Evolutionary conservation across 106 monocot genomes (phyloP), one percentile per base, ranked within the genome.

Genomic region (Gastrodia elata): DNA sequence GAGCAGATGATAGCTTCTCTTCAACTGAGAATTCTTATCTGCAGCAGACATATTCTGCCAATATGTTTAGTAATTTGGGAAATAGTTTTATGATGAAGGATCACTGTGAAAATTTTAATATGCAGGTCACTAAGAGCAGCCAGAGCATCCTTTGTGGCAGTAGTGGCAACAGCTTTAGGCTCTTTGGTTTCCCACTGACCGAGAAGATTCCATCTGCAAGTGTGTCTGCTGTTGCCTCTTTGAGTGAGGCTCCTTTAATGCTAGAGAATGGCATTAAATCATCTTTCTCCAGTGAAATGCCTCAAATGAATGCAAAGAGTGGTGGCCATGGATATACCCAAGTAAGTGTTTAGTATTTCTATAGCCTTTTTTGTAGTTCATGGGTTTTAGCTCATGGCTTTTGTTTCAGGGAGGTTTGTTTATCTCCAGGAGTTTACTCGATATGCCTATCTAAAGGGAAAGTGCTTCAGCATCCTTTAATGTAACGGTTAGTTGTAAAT

Each of bases 171-270:
- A 73, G 82, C 38, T 93, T 90, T 76, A 91, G 77, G 56, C 82
- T 98, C 74, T 98, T 98, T 75, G 97, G 97, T 26, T 93, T 93
- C 73, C 56, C 86, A 59, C 86, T 98, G 34, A 95, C 83, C 15
- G 82, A 83, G 61, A 80, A 73, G 75, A 79, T 81, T 36, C 59
- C 78, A 0, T 67, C 68, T 65, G 26, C 79, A 14, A 81, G 77
- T 71, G 42, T 44, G 32, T 75, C 73, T 32, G 77, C 33, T 32
- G 77, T 26, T 20, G 61, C 41, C 26, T 40, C 76, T 58, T 37
- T 68, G n/a, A 38, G 48, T 4, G 35, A 68, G 18, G 42, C 80
- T 38, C 76, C 74, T 16, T 57, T 77, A 18, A 6, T 69, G 2
- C 36, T 49, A 6, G 82, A 84, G 13, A 38, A 9, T 3, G 77